A percentile compares a stretch with the other conserved stretches of the same genome.
These are phyloP conservation scores for Fonsecaea pugnacius DNA, from an alignment of 2,329 filamentous ascomycete species.

Conservation along the genomic window DNA sequence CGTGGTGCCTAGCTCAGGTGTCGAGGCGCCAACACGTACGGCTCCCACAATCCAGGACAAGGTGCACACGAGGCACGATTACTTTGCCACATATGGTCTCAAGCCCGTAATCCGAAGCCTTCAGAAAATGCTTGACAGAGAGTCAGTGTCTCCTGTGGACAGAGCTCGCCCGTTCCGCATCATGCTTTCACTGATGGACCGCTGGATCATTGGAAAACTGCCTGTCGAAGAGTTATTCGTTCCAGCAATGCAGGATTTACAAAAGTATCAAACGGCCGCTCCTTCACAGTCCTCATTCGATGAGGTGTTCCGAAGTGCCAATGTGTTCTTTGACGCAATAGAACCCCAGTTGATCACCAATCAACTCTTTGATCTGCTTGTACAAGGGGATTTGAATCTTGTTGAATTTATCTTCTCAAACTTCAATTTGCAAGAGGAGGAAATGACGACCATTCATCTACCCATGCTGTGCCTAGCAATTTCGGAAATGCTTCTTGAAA, in stretches of 20 bases:
- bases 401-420: slow-evolving; percentile 80
- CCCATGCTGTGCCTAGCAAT: slow-evolving; percentile 32
- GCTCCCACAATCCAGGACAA: slow-evolving; percentile 35
- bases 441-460: slow-evolving; percentile 64
- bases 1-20: neutral
- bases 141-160: slow-evolving; percentile 63
- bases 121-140: slow-evolving; percentile 71
- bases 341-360: slow-evolving; percentile 93
- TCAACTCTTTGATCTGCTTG: slow-evolving; percentile 65
- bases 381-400: slow-evolving; percentile 67
- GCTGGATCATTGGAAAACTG: slow-evolving; percentile 92
- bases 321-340: slow-evolving; percentile 95
- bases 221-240: slow-evolving; percentile 89
- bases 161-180: slow-evolving; percentile 85
- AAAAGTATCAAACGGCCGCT: slow-evolving; percentile 70
- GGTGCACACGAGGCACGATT: slow-evolving; percentile 63
- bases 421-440: slow-evolving; percentile 92
- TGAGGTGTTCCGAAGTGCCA: slow-evolving; percentile 90
- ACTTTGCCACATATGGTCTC: slow-evolving; percentile 81
- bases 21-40: slow-evolving; percentile 11
- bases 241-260: slow-evolving; percentile 79
- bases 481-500: slow-evolving; percentile 32
- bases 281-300: slow-evolving; percentile 71
- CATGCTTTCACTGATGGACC: slow-evolving; percentile 94
- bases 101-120: slow-evolving; percentile 74